phyloP scores from a whole-genome alignment of 2,329 filamentous ascomycete species.

The Hypoxylon sp. region DNA sequence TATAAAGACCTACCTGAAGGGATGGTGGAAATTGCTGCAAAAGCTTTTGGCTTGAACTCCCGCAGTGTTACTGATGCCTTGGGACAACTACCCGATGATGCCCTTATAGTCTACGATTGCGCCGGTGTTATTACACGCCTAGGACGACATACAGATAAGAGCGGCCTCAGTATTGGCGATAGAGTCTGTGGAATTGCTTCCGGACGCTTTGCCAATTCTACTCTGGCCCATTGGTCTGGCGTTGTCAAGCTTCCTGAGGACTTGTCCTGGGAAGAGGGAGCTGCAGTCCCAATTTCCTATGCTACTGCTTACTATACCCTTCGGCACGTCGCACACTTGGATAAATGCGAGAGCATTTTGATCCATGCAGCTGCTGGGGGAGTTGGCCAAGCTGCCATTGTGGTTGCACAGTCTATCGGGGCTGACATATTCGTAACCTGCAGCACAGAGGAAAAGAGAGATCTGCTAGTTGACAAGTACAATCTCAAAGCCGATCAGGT shows the following conservation, averaged over 20 bases:
- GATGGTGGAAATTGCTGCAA: neutral
- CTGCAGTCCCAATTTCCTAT: neutral
- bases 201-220: conserved; percentile 1
- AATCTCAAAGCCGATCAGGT: conserved; percentile 3
- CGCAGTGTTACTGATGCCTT: neutral
- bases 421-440: conserved; percentile 9
- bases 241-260: conserved; percentile 7
- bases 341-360: conserved; percentile 6
- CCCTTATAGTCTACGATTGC: conserved; percentile 5
- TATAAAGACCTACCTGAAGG: too few relatives aligned
- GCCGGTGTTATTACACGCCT: conserved; percentile 5
- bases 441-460: neutral
- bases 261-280: conserved; percentile 4
- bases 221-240: neutral
- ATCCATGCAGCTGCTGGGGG: conserved; percentile 10
- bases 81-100: neutral
- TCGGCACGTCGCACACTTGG: conserved; percentile 1
- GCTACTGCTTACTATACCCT: conserved; percentile 7
- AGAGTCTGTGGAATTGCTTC: conserved; percentile 2
- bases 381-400: conserved; percentile 6
- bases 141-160: neutral
- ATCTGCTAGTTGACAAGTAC: neutral
- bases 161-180: neutral
- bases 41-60: neutral
- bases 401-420: conserved; percentile 1